phyloP scores from a whole-genome alignment of 2,329 filamentous ascomycete genomes.

The Bisporella sp. region DNA sequence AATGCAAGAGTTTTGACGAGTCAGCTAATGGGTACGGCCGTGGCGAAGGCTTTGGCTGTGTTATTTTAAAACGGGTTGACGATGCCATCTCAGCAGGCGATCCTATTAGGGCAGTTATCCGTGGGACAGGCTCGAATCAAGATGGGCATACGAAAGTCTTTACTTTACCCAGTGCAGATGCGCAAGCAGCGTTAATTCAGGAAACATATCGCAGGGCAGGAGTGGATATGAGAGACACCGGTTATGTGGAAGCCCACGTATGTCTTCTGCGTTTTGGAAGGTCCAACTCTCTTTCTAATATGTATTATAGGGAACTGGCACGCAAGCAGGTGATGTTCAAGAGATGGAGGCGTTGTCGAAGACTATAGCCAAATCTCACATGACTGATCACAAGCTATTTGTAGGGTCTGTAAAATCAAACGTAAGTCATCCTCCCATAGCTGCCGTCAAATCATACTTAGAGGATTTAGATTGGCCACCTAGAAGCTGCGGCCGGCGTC shows the following conservation, averaged over 20 bases:
- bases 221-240: conserved; percentile 8
- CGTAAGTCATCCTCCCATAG: no score
- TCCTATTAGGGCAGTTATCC: conserved; percentile 38
- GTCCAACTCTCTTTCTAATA: no score
- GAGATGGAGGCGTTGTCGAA: background rate
- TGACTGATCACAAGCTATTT: background rate
- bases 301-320: background rate
- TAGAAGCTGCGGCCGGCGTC: conserved; percentile 10
- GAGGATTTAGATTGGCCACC: conserved; percentile 15
- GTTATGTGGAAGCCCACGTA: background rate
- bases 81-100: conserved; percentile 52
- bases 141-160: conserved; percentile 54
- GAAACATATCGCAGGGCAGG: conserved; percentile 7
- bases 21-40: conserved; percentile 56
- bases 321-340: background rate
- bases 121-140: conserved; percentile 35
- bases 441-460: no score
- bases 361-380: background rate
- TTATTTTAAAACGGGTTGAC: conserved; percentile 51
- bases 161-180: conserved; percentile 42
- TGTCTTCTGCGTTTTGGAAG: background rate
- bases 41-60: conserved; percentile 53
- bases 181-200: conserved; percentile 28
- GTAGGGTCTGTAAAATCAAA: background rate
- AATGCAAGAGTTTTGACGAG: conserved; percentile 48